Conservation (phyloP, 2,329 filamentous ascomycete genomes). For the Talaromyces sp. region DNA sequence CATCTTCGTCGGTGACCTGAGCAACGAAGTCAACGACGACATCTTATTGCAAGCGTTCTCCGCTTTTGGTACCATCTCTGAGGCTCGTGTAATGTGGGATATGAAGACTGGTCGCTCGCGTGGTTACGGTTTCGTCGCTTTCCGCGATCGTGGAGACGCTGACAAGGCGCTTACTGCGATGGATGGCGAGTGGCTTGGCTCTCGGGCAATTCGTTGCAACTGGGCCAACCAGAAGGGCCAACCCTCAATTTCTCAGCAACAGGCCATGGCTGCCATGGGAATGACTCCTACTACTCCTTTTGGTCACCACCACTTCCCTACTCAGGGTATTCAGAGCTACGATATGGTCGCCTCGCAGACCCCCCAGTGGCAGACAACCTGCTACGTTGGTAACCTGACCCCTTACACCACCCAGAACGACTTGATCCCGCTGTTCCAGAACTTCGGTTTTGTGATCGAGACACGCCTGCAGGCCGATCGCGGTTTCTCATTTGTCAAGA, state of each 20-base stretch:
- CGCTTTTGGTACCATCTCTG: conserved; percentile 91
- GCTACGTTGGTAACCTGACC: conserved; percentile 96
- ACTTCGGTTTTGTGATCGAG: conserved; percentile 96
- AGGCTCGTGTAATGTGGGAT: conserved; percentile 99
- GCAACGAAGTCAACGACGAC: conserved; percentile 98
- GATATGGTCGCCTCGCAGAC: conserved; percentile 97
- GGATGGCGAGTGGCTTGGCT: conserved; percentile 99
- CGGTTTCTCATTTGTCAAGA: conserved; percentile 98
- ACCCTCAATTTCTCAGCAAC: conserved; percentile 95
- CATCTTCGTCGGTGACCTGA: conserved; percentile 96
- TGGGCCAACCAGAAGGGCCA: conserved; percentile 99
- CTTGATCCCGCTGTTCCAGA: conserved; percentile 96
- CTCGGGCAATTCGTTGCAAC: conserved; percentile 97
- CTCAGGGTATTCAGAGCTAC: conserved; percentile 94
- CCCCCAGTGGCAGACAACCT: conserved; percentile 96
- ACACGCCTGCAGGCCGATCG: conserved; percentile 97
- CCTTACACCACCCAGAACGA: conserved; percentile 97
- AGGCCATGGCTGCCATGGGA: conserved; percentile 95
- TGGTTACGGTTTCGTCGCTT: conserved; percentile 97
- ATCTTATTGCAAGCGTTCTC: conserved; percentile 92
- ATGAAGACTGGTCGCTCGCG: conserved; percentile 99
- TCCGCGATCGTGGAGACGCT: conserved; percentile 88
- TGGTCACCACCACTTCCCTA: conserved; percentile 96
- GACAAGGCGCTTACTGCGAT: conserved; percentile 96
- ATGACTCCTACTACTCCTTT: conserved; percentile 97